Percentiles rank a stretch among this genome's conserved stretches.
Conservation (phyloP, 176 grass and related monocot species). For the Calamus simplicifolius region DNA sequence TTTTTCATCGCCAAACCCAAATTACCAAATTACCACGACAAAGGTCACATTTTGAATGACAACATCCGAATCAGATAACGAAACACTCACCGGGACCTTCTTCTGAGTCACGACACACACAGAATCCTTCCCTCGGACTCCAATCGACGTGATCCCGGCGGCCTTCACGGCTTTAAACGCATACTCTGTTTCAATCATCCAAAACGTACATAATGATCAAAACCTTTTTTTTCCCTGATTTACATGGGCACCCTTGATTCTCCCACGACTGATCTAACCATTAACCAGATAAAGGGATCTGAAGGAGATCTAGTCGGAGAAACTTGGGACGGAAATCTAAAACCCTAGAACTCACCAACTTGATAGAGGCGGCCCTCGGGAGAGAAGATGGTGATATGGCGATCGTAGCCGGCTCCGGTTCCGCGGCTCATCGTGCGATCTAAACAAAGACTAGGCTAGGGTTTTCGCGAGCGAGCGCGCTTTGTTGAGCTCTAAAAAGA, state of each 20-base stretch:
- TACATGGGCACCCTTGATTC: no score
- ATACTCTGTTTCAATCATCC: slow-evolving; percentile 50
- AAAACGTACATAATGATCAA: neutral
- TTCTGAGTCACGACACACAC: slow-evolving; percentile 98
- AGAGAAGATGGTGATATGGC: slow-evolving; percentile 99
- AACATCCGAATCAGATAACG: neutral
- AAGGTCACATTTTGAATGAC: neutral
- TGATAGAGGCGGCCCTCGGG: slow-evolving; percentile 96
- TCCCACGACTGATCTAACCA: no score
- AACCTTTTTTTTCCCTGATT: neutral
- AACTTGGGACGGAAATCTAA: neutral
- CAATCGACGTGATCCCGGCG: slow-evolving; percentile 84
- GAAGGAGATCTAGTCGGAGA: no score
- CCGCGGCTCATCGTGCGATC: slow-evolving; percentile 17
- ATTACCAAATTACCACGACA: neutral
- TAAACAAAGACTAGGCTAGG: no score
- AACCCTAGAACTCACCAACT: slow-evolving; percentile 55
- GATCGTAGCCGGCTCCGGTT: slow-evolving; percentile 89
- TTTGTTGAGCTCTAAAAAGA: no score
- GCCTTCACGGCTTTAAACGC: slow-evolving; percentile 99
- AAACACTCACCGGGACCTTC: slow-evolving; percentile 86
- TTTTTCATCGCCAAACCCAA: neutral
- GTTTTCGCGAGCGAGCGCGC: no score
- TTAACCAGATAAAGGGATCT: no score
- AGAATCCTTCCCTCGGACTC: slow-evolving; percentile 82